Evolutionary conservation across 345 rosid species (phyloP).

Genomic region (Lagerstroemia speciosa): DNA sequence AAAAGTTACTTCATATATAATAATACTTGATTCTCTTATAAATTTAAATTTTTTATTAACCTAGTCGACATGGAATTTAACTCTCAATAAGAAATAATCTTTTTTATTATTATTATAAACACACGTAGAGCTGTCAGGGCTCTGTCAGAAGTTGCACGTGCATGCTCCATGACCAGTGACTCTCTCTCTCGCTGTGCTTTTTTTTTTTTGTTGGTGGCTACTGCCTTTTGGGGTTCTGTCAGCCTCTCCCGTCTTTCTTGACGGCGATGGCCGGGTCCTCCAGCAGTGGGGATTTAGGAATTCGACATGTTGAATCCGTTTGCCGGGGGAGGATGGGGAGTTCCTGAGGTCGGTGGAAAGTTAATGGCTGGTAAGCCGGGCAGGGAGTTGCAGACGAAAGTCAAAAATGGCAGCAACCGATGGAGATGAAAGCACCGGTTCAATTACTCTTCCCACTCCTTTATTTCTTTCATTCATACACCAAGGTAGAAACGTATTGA

Average conservation of each 20-base stretch:
- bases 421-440: too few species aligned
- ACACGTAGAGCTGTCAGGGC: neutral
- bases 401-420: too few species aligned
- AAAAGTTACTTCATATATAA: too few species aligned
- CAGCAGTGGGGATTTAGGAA: neutral
- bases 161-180: neutral
- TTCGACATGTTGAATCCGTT: neutral
- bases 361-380: neutral
- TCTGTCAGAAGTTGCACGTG: slow-evolving; percentile 7
- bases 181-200: neutral
- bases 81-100: neutral
- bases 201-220: too few species aligned
- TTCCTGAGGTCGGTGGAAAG: neutral
- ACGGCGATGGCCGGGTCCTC: neutral
- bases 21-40: too few species aligned
- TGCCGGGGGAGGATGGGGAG: neutral
- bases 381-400: too few species aligned
- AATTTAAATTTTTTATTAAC: too few species aligned
- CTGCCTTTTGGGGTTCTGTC: too few species aligned
- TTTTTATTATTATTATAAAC: neutral
- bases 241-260: too few species aligned
- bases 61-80: neutral
- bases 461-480: too few species aligned
- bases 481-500: too few species aligned
- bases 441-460: too few species aligned